Evolutionary conservation across 2,329 filamentous ascomycete species (phyloP), one percentile per base, ranked within the genome.

Genomic region (Fusarium sp.): DNA sequence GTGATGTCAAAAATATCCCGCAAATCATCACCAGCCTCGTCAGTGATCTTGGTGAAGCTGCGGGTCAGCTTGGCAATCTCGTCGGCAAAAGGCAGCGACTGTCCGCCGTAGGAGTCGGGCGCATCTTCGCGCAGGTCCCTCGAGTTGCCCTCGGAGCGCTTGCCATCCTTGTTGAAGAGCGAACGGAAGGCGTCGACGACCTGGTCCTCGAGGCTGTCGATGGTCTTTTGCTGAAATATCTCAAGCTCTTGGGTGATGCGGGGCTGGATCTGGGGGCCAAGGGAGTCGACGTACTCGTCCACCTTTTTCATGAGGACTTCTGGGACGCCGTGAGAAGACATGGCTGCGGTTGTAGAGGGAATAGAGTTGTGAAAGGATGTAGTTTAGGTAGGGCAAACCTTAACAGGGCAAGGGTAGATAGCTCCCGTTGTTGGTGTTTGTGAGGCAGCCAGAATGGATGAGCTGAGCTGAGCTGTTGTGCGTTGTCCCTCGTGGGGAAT

Each of bases 241-340:
- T 86, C 84, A 57, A 86, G 81, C 79, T 86, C 85, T 16, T 80
- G 67, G 16, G 83, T 79, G 78, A 86, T 85, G 81, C 83, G 84
- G 77, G 85, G 84, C 70, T 86, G 84, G 63, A 86, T 86, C 73
- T 86, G 83, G 7, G 85, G 85, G 2, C 83, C 83, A 5, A 86
- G 83, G 1, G 84, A 86, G 80, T 86, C 85, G 77, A 86, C 84
- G 59, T 86, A 86, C 18, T 85, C 81, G 80, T 86, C 85, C 3
- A 86, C 82, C 68, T 86, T 84, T 56, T 81, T 80, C 80, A 85
- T 83, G 67, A 86, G 67, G 33, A 85, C 83, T 56, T 86, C 84
- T 54, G 84, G 83, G 22, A 86, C 73, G n/a, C 80, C 80, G 71
- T 78, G 80, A 7, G 80, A 82, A 71, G 82, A 82, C 82, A 84